Conservation (phyloP, 2,329 filamentous ascomycete genomes). For the Phialophora tarda region DNA sequence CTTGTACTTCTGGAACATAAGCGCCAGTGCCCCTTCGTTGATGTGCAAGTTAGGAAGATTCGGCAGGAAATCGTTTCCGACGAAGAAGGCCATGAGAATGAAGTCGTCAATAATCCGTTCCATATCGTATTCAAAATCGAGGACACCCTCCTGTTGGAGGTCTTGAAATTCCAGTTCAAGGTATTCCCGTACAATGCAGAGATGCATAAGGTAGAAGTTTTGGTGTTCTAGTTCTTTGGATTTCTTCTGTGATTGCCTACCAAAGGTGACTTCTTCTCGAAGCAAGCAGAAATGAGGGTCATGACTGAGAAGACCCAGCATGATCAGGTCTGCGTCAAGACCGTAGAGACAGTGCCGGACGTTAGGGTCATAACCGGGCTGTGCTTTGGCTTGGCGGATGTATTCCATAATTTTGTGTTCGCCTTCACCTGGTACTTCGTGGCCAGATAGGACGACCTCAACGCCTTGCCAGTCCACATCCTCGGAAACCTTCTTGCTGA, state of each 20-base stretch:
- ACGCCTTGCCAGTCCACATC: constrained; percentile 97
- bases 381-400: constrained; percentile 94
- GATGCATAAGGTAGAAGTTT: constrained; percentile 96
- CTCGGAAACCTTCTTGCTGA: constrained; percentile 98
- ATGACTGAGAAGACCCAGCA: constrained; percentile 95
- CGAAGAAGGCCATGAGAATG: constrained; percentile 99
- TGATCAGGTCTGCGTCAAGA: constrained; percentile 95
- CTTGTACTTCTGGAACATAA: constrained; percentile 98
- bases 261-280: constrained; percentile 97
- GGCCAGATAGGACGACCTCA: constrained; percentile 93
- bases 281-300: constrained; percentile 98
- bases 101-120: constrained; percentile 98
- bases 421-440: constrained; percentile 96
- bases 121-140: constrained; percentile 85
- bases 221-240: constrained; percentile 97
- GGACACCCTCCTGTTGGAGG: constrained; percentile 72
- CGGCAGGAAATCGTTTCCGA: constrained; percentile 98
- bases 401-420: constrained; percentile 99
- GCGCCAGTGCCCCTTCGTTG: constrained; percentile 93
- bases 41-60: constrained; percentile 96
- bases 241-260: constrained; percentile 82
- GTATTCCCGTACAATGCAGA: constrained; percentile 97
- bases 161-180: constrained; percentile 97
- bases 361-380: constrained; percentile 89
- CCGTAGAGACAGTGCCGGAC: constrained; percentile 97